A percentile compares a stretch with the other conserved stretches of the same genome.
These are phyloP conservation scores for Arctium minus DNA, from an alignment of 129 eudicot species.

Conservation along the genomic window DNA sequence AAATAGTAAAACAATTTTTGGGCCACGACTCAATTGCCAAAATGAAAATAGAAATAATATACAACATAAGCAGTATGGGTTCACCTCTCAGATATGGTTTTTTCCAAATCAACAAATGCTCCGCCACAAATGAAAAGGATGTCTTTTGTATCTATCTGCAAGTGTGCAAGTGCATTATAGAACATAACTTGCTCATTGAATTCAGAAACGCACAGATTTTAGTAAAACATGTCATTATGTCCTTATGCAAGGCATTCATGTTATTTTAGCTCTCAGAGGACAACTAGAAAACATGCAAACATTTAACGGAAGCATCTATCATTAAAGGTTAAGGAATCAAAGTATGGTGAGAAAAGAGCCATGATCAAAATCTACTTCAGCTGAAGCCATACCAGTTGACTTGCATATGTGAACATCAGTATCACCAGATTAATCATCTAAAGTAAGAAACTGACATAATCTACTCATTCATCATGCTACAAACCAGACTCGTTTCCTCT, in stretches of 20 bases:
- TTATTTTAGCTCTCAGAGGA: no score
- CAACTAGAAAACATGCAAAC: no score
- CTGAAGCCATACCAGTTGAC: no score
- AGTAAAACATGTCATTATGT: background rate
- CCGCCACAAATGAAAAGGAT: conserved; percentile 98
- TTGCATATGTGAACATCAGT: no score
- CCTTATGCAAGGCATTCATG: background rate
- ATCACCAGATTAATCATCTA: no score
- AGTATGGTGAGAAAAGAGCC: no score
- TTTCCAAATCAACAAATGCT: conserved; percentile 85
- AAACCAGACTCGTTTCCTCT: no score
- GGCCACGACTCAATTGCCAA: background rate
- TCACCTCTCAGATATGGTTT: conserved; percentile 95
- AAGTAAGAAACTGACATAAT: no score
- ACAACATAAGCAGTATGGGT: background rate
- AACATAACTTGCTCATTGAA: conserved; percentile 1
- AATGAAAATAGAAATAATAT: background rate
- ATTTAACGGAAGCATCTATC: no score
- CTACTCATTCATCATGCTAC: no score
- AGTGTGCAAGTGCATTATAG: background rate
- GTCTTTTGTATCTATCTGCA: conserved; percentile 88
- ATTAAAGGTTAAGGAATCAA: no score
- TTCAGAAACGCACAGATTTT: background rate
- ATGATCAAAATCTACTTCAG: no score
- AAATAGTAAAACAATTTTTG: background rate